Evolutionary conservation across 495 filamentous ascomycete genomes (phyloP).

Genomic region (Hypoxylon intermedium): DNA sequence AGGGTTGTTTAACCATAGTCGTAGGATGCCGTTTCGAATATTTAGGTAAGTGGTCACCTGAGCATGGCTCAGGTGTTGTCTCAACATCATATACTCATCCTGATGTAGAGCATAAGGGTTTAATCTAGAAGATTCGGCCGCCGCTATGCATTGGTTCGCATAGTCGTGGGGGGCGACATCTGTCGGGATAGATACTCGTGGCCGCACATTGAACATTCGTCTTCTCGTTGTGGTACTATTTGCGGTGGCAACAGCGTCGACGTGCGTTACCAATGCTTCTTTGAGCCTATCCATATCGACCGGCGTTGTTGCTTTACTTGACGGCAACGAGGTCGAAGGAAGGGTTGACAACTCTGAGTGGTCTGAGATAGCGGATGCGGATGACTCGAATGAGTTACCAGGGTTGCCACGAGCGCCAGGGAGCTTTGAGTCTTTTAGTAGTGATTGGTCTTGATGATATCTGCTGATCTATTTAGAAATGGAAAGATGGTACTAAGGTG

Average conservation of each 20-base stretch:
- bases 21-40: conserved; percentile 92
- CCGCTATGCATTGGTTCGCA: conserved; percentile 84
- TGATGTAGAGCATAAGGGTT: conserved; percentile 87
- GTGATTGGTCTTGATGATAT: conserved; percentile 24
- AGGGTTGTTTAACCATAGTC: conserved; percentile 90
- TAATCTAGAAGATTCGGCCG: conserved; percentile 86
- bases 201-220: conserved; percentile 63
- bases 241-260: conserved; percentile 1
- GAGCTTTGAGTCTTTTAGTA: conserved; percentile 18
- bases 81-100: conserved; percentile 82
- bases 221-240: conserved; percentile 29
- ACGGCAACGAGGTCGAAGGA: conserved; percentile 49
- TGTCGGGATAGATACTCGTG: conserved; percentile 82
- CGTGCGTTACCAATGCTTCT: conserved; percentile 23
- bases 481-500: background rate
- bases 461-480: conserved; percentile 32
- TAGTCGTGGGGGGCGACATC: conserved; percentile 75
- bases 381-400: conserved; percentile 42
- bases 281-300: conserved; percentile 53
- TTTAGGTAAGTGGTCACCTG: conserved; percentile 98
- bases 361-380: conserved; percentile 45
- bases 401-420: conserved; percentile 17
- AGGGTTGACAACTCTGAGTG: conserved; percentile 55
- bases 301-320: conserved; percentile 65
- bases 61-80: conserved; percentile 79